Evolutionary conservation across 208 protist genomes (phyloP), one percentile per base, ranked within the genome.

Genomic region (Leishmania guyanensis): DNA sequence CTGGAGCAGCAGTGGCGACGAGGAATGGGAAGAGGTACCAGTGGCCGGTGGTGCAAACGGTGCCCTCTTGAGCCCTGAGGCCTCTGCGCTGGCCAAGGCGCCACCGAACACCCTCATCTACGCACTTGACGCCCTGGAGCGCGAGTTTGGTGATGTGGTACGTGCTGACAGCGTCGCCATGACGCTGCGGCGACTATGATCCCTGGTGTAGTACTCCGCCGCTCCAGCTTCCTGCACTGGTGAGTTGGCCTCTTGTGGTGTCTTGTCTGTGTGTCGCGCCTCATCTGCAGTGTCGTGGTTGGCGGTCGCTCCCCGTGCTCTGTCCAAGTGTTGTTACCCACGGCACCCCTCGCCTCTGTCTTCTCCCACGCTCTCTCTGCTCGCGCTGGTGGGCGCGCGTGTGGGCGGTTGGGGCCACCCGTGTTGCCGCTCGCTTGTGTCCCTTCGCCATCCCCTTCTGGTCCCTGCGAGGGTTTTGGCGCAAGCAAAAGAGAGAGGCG

Each of bases 181-280:
- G 72, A 86, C 82, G 16, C 74, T 86, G 65, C 77, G 77, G 17
- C 77, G 82, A 0, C 56, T 86, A 17, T 79, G 39, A 79, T 3
- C 51, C 17, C 29, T 17, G 50, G 29, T 20, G 29, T 39, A 29
- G 12, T 39, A 8, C 62, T 5, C 10, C 62, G 62, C 33, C 16
- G 29, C 62, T 39, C 29, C 39, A 6, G 29, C 14, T 6, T 39
- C 39, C 29, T 8, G 29, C 39, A n/a, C 9, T 64, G 58, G 33
- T 64, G 14, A 64, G 20, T 33, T 64, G 58, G 26, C 8, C 58
- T 64, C 26, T 8, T 64, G 1, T 17, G 8, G 29, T 64, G 20
- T 64, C 9, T 64, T 64, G 9, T 64, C 26, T 8, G 20, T 64
- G 2, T 64, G 4, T n/a, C 58, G 4, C 58, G 26, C 58, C 1